These are phyloP conservation scores for Solanum chacoense DNA, from an alignment of 305 asterid species.

Conservation along the genomic window DNA sequence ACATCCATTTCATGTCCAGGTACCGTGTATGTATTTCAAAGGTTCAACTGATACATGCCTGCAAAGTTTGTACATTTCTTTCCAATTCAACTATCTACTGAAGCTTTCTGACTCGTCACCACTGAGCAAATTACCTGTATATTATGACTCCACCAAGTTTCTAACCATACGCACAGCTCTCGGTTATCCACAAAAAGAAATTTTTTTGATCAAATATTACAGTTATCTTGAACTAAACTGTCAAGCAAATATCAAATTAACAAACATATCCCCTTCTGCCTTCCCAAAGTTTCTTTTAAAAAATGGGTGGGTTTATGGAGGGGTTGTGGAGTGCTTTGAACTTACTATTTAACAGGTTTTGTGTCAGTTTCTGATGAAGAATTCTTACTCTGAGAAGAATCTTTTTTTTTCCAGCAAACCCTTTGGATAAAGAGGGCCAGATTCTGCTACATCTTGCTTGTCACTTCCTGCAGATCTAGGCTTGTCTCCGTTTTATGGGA, in stretches of 20 bases:
- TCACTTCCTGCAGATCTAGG: conserved; percentile 32
- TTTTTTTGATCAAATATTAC: neutral
- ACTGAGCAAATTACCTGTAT: conserved; percentile 91
- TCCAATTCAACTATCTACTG: conserved; percentile 95
- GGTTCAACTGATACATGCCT: conserved; percentile 37
- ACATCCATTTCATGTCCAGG: neutral
- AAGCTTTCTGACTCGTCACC: conserved; percentile 88
- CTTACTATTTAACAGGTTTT: conserved; percentile 86
- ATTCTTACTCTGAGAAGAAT: conserved; percentile 36
- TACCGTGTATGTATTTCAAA: neutral
- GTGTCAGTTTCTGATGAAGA: conserved; percentile 66
- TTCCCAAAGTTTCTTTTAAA: neutral
- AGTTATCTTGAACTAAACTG: neutral
- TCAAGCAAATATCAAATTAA: neutral
- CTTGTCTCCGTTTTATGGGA: neutral
- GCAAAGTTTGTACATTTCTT: conserved; percentile 75
- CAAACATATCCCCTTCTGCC: neutral
- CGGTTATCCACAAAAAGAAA: neutral
- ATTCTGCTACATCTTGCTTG: conserved; percentile 39
- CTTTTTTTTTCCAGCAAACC: conserved; percentile 38
- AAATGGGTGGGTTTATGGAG: neutral
- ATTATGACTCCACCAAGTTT: neutral
- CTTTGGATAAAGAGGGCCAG: conserved; percentile 39
- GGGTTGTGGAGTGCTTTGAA: conserved; percentile 12
- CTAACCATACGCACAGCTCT: neutral